Percentiles rank a stretch among this genome's conserved stretches.
These are phyloP conservation scores for Petrea volubilis DNA, from an alignment of 257 asterid species.

Conservation along the genomic window DNA sequence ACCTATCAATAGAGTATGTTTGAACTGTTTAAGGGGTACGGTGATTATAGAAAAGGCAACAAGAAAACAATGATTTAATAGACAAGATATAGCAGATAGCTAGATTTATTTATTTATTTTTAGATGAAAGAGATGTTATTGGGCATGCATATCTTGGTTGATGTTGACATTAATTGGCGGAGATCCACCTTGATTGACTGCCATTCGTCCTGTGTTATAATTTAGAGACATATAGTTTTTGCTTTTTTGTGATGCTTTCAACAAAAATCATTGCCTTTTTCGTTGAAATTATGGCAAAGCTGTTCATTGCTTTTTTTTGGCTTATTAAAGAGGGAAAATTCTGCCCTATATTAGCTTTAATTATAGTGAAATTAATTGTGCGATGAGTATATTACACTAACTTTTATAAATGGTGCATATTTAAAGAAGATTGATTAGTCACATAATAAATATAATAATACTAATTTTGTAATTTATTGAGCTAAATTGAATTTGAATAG, in stretches of 20 bases:
- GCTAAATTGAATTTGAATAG: too few species aligned
- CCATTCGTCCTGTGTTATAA: not conserved
- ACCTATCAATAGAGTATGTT: too few species aligned
- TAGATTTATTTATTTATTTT: not conserved
- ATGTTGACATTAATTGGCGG: not conserved
- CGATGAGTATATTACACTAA: too few species aligned
- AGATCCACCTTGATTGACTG: conserved; percentile 9
- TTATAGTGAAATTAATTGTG: too few species aligned
- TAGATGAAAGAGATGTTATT: not conserved
- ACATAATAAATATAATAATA: too few species aligned
- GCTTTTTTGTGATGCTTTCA: not conserved
- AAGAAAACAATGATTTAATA: not conserved
- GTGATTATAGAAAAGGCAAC: not conserved
- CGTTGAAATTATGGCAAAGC: not conserved
- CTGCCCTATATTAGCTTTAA: not conserved
- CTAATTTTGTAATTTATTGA: too few species aligned
- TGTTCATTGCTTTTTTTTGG: not conserved
- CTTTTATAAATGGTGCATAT: too few species aligned
- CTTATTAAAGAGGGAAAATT: not conserved
- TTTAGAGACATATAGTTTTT: not conserved
- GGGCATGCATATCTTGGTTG: not conserved
- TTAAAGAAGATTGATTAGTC: too few species aligned
- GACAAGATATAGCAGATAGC: not conserved
- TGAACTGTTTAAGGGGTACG: too few species aligned
- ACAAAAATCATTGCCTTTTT: not conserved